These are phyloP conservation scores for Dactylonectria macrodidyma DNA, from an alignment of 2,329 filamentous ascomycete genomes.

Conservation along the genomic window DNA sequence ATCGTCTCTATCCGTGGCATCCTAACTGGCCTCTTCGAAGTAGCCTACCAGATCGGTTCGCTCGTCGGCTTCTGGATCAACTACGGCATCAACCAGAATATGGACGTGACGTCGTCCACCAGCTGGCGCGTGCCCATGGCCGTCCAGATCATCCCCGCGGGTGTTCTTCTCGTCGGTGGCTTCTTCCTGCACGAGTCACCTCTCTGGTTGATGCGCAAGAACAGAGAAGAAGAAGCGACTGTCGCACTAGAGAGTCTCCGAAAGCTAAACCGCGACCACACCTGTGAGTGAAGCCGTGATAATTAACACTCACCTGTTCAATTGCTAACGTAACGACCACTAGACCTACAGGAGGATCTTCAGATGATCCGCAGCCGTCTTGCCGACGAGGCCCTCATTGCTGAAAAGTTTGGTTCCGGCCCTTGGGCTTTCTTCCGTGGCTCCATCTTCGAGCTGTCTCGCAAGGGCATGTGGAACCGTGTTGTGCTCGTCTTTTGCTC, in stretches of 20 bases:
- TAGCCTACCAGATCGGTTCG: slow-evolving; percentile 68
- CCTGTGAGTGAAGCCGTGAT: slow-evolving; percentile 38
- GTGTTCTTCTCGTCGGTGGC: slow-evolving; percentile 60
- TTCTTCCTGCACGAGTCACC: slow-evolving; percentile 62
- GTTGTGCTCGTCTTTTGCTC: slow-evolving; percentile 55
- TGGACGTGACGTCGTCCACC: slow-evolving; percentile 50
- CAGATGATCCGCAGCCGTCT: slow-evolving; percentile 59
- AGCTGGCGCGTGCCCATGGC: slow-evolving; percentile 66
- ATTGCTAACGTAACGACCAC: slow-evolving; percentile 13
- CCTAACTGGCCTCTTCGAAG: slow-evolving; percentile 67
- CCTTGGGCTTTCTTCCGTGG: slow-evolving; percentile 54
- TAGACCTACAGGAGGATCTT: slow-evolving; percentile 64
- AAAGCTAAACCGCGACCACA: slow-evolving; percentile 58
- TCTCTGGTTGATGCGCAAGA: slow-evolving; percentile 55
- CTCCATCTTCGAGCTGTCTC: slow-evolving; percentile 52
- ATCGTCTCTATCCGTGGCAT: slow-evolving; percentile 71
- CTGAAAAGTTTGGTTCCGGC: slow-evolving; percentile 51
- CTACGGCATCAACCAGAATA: slow-evolving; percentile 59
- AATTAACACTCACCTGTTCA: neutral
- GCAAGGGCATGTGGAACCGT: slow-evolving; percentile 59
- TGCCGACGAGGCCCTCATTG: slow-evolving; percentile 52
- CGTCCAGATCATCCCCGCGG: slow-evolving; percentile 61
- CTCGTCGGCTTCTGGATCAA: slow-evolving; percentile 68
- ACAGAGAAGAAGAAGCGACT: slow-evolving; percentile 51
- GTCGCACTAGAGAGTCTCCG: slow-evolving; percentile 57